Evolutionary conservation across 2,329 filamentous ascomycete genomes (phyloP), one percentile per base, ranked within the genome.

Genomic region (Talaromyces sp.): DNA sequence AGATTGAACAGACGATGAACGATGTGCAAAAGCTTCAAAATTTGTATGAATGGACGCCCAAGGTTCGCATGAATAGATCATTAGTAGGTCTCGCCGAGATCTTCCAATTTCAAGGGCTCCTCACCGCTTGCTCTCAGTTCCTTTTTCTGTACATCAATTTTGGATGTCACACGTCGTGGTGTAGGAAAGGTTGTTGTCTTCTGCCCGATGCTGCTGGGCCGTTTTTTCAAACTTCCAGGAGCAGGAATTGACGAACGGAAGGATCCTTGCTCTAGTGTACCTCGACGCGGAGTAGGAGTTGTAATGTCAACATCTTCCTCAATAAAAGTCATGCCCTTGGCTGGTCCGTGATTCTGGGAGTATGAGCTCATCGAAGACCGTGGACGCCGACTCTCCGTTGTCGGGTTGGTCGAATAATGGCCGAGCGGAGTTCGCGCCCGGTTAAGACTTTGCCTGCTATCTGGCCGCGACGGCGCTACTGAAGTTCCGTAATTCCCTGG

Each of bases 321-420:
- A 54, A 81, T 79, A 55, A 80, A 76, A 63, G 80, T 82, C 68
- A 86, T 78, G 67, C 82, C 86, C 53, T 80, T 73, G 11, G 82
- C 82, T 63, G 84, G 80, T 3, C 81, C 78, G 63, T 86, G 80
- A 5, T 80, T 78, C 10, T 81, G 75, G n/a, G 69, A 67, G 21
- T 74, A 73, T 61, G 83, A 85, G 56, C 87, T 84, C 63, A 92
- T 78, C 13, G 88, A 91, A 52, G 87, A 90, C 52, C 88, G 81
- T 17, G 89, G 87, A 55, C 89, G 83, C 25, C 83, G 72, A 63
- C 77, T 71, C 67, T 80, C 72, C 22, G 75, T 73, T 61, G 76
- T 76, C 52, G 78, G 75, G 58, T 78, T 75, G 57, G 71, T 75
- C 56, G 76, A 75, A 67, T 80, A 81, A 63, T 81, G 77, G 28